These are phyloP conservation scores for Blepharisma undulans DNA, from an alignment of 169 alveolate genomes.

Conservation along the genomic window DNA sequence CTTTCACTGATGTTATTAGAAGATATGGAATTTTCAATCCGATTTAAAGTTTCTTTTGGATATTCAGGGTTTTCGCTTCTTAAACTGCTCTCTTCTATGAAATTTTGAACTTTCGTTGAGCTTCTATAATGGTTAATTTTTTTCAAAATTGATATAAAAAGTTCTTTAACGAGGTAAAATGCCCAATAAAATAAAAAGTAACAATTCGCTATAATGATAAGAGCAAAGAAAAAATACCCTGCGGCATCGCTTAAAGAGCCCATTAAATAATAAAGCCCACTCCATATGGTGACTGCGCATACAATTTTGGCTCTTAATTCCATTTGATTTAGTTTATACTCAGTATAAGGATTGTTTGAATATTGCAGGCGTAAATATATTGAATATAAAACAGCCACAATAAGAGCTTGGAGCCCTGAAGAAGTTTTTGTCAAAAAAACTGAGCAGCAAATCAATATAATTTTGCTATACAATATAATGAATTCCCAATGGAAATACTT, in stretches of 20 bases:
- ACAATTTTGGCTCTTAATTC: not conserved
- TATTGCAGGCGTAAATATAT: not conserved
- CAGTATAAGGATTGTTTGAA: not conserved
- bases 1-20: too few relatives aligned
- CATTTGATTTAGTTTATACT: not conserved
- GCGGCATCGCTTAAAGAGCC: not conserved
- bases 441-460: slow-evolving; percentile 42
- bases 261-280: slow-evolving; percentile 21
- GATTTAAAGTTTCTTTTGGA: too few relatives aligned
- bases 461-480: slow-evolving; percentile 50
- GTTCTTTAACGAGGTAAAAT: not conserved
- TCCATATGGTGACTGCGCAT: not conserved
- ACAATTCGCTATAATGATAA: not conserved
- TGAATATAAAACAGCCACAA: not conserved
- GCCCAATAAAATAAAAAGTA: not conserved
- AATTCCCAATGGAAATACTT: slow-evolving; percentile 55
- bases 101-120: too few relatives aligned
- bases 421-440: slow-evolving; percentile 32
- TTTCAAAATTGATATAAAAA: too few relatives aligned
- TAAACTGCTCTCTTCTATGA: too few relatives aligned
- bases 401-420: slow-evolving; percentile 44
- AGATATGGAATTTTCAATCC: too few relatives aligned
- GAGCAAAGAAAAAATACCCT: not conserved
- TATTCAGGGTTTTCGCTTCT: too few relatives aligned
- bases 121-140: too few relatives aligned